These are phyloP conservation scores for Medicago arabica DNA, from an alignment of 306 rosid genomes.

Conservation along the genomic window DNA sequence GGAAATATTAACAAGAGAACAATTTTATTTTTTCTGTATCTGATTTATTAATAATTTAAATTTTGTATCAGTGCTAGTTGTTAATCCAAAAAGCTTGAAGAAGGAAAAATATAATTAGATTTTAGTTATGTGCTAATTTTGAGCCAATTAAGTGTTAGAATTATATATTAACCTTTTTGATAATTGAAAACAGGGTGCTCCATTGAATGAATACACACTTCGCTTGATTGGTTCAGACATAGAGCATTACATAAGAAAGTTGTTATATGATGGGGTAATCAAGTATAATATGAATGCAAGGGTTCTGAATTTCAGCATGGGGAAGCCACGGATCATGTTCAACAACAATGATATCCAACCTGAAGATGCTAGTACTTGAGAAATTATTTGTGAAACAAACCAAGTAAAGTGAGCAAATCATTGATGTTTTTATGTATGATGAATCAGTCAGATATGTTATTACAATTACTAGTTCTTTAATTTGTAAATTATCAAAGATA, in stretches of 20 bases:
- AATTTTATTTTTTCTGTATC: too few relatives aligned
- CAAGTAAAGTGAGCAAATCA: slow-evolving; percentile 18
- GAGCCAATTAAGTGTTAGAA: too few relatives aligned
- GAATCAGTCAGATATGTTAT: neutral
- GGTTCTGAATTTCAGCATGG: slow-evolving; percentile 97
- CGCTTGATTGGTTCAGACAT: slow-evolving; percentile 94
- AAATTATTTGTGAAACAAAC: slow-evolving; percentile 30
- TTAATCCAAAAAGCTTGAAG: neutral
- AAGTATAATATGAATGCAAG: slow-evolving; percentile 85
- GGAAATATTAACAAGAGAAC: too few relatives aligned
- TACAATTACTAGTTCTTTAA: slow-evolving; percentile 15
- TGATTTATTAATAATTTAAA: too few relatives aligned
- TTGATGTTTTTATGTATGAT: slow-evolving; percentile 29
- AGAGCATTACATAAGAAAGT: slow-evolving; percentile 63
- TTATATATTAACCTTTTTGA: neutral
- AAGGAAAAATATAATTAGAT: neutral
- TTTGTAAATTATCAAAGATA: slow-evolving; percentile 10
- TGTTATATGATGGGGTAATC: slow-evolving; percentile 48
- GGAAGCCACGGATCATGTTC: slow-evolving; percentile 84
- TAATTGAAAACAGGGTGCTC: slow-evolving; percentile 72
- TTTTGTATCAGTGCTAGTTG: neutral
- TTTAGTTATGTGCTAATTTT: too few relatives aligned
- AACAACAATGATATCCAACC: slow-evolving; percentile 66
- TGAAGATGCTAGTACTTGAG: slow-evolving; percentile 47
- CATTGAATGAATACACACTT: slow-evolving; percentile 85